Base-by-base conservation (phyloP, 306 rosid genomes). In the Vigna radiata region DNA sequence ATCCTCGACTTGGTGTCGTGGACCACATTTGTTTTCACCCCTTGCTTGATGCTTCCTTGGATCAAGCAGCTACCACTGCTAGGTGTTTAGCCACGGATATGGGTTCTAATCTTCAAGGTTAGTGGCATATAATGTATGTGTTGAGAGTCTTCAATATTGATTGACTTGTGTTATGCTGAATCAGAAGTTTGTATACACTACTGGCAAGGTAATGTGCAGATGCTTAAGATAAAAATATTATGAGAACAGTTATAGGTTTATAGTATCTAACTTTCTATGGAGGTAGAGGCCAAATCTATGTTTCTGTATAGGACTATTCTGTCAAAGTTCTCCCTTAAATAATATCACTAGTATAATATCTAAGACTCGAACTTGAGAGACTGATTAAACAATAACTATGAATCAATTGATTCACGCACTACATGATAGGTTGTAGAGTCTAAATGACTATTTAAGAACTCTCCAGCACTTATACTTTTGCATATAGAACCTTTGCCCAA, bases 21-120 rank as follows among this genome's bases (percentile, higher is more conserved):
- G 99, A 95, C 79, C 98, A 90, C 49, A 88, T 89, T 9, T 92
- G 98, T 89, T 90, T 90, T 81, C 97, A 92, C 63, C 98, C 97
- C 16, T 61, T 92, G 83, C 84, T 78, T 6, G 65, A 66, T 68
- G 84, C 98, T 78, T 88, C 93, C 1, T 84, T 95, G 83, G 89
- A 70, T 27, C 91, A 92, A 27, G 81, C 87, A 36, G 91, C 97
- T 79, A 39, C 39, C 25, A 53, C 82, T 74, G 99, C 97, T 43
- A 87, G 83, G 63, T 83, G 77, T 73, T 82, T 92, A 58, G 97
- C 94, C 0, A 73, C 48, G 10, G 86, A 87, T 43, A 63, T 89
- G 77, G 94, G 94, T 81, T 82, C 79, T 85, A 73, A 37, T 62
- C 85, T 95, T 46, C 89, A 88, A 92, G 99, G 99, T 92, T 79